Evolutionary conservation across 176 grass and related monocot species (phyloP), one percentile per base, ranked within the genome.

Genomic region (Hyparrhenia diplandra): DNA sequence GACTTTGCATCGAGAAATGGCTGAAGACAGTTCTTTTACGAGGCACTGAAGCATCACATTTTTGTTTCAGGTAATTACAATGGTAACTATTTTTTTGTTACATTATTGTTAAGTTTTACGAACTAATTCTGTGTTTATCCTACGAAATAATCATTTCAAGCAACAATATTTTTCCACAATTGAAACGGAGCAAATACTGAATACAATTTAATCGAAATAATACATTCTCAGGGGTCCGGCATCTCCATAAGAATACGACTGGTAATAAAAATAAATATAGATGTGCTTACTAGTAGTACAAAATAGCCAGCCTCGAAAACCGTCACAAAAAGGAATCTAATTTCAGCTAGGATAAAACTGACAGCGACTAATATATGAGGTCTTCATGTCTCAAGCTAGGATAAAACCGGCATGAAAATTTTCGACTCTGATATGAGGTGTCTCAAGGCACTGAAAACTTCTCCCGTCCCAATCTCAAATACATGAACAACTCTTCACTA

Each of bases 401-500:
- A 73, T 79, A 72, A 41, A 39, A 64, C 8, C 17, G 31, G 31
- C 31, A 32, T 32, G 31, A 4, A 32, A 32, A 14, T 28, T 45
- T 75, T 31, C 10, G 6, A 59, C 14, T 75, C 58, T 32, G 31
- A 32, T 4, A 32, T n/a, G n/a, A n/a, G n/a, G n/a, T 32, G 31
- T 32, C 31, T 32, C 31, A 32, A 32, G 31, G 31, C 31, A 32
- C 31, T 2, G 31, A 32, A 32, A 60, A 37, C 41, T 41, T 67
- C 73, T 71, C 67, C 70, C 57, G 32, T 5, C 42, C 30, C 55
- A 85, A 80, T 34, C 46, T 73, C 82, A 80, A 47, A 30, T 55
- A 61, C 64, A 90, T 81, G 67, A 64, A 76, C 59, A 49, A 80
- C 46, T 77, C 64, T 80, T 76, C 41, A 69, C 25, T 72, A 52